Conservation (phyloP, 768 basidiomycete genomes). For the Leccinum subtestaceum region DNA sequence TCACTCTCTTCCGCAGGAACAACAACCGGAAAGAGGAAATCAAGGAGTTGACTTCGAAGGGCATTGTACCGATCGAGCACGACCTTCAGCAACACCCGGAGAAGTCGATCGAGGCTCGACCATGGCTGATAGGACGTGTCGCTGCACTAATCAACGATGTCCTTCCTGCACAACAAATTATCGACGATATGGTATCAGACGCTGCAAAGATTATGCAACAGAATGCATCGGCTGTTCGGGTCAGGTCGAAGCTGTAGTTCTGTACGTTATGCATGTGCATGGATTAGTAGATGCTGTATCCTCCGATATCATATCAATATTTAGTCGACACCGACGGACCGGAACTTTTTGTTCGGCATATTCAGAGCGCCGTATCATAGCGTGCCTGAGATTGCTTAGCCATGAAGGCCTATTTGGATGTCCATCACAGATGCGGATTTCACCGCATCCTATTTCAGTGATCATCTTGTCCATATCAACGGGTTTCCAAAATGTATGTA, state of each 20-base stretch:
- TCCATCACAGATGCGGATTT: too few relatives aligned
- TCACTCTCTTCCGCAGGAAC: conserved; percentile 47
- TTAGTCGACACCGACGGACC: background rate
- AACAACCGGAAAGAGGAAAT: conserved; percentile 78
- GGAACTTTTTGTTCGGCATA: background rate
- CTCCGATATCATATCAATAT: background rate
- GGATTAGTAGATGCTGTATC: background rate
- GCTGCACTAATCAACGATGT: conserved; percentile 72
- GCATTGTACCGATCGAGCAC: conserved; percentile 71
- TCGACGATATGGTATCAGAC: conserved; percentile 74
- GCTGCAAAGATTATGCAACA: conserved; percentile 48
- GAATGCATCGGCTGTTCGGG: conserved; percentile 36
- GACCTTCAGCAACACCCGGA: conserved; percentile 82
- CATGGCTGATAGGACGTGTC: conserved; percentile 86
- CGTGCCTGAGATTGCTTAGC: too few relatives aligned
- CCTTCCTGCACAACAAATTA: conserved; percentile 77
- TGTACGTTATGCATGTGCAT: background rate
- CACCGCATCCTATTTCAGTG: too few relatives aligned
- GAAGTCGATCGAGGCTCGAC: conserved; percentile 59
- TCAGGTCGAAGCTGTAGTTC: conserved; percentile 50
- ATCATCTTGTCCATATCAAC: too few relatives aligned
- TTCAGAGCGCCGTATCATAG: too few relatives aligned
- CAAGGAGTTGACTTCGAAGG: conserved; percentile 74
- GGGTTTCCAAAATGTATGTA: too few relatives aligned
- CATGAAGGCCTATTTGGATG: too few relatives aligned